phyloP scores from a whole-genome alignment of 2,329 filamentous ascomycete species.

The Alternaria dauci region DNA sequence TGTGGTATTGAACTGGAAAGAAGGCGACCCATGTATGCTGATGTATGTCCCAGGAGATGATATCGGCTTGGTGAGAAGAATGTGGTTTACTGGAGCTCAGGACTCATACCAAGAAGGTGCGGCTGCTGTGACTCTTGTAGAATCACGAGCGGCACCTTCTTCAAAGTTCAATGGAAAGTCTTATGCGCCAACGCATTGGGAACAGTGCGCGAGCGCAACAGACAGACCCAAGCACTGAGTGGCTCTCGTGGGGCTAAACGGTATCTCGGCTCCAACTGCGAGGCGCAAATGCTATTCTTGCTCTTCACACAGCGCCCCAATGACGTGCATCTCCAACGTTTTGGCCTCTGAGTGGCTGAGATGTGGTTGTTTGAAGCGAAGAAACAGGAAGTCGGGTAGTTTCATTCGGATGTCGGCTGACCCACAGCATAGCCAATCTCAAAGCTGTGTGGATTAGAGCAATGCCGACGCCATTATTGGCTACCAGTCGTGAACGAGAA shows the following conservation, averaged over 20 bases:
- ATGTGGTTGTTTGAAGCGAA: neutral
- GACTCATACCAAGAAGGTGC: constrained; percentile 1
- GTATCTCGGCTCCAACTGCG: constrained; percentile 3
- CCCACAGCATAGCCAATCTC: constrained; percentile 7
- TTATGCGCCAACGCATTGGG: neutral
- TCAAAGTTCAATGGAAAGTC: neutral
- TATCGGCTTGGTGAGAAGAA: neutral
- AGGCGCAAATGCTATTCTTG: neutral
- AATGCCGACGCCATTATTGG: neutral
- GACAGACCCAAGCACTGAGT: neutral
- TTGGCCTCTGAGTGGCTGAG: constrained; percentile 1
- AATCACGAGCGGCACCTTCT: neutral
- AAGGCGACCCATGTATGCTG: constrained; percentile 19
- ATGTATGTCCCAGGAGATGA: neutral
- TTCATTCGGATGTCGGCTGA: constrained; percentile 7
- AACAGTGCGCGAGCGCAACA: neutral
- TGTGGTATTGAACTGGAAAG: constrained; percentile 12
- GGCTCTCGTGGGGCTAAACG: constrained; percentile 1
- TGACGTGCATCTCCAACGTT: constrained; percentile 1
- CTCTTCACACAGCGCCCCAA: neutral
- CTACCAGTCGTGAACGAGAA: neutral
- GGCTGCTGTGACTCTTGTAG: neutral
- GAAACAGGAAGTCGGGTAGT: neutral
- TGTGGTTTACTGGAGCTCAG: neutral
- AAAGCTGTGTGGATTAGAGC: neutral